Base-by-base conservation (phyloP, 2,329 filamentous ascomycete genomes). In the Penicillium corylophilum region DNA sequence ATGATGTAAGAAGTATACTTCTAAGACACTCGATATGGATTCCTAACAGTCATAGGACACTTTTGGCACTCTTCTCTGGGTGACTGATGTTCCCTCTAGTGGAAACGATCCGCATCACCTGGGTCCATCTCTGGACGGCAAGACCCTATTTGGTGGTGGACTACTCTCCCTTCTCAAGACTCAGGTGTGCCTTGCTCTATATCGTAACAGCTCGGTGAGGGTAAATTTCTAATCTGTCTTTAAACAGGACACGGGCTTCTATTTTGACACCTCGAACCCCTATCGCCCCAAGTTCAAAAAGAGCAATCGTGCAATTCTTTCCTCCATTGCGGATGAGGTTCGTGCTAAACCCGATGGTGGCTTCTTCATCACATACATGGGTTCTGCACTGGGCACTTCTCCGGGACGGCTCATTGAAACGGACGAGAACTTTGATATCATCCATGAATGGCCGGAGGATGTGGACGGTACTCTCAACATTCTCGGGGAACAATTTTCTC, bases 281-380 rank as follows among this genome's bases (percentile, higher is more conserved):
- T 85, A 85, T 64, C 73, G 76, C 13, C 82, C 83, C 23, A 77
- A 74, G 59, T 85, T 84, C 66, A 70, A 74, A 59, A 83, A 85
- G 71, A 82, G 79, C 65, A 83, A 85, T 69, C 76, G 82, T 9
- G 82, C 72, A n/a, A 50, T 84, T 8, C 75, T 85, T 29, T 74
- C 77, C 6, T 84, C 82, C 35, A 84, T 85, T 56, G 77, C 78
- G 0, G 83, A 85, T 64, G 83, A 85, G 71, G 81, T 86, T 60
- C 79, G 81, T 15, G 82, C 82, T 42, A 85, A 85, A 69, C 83
- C 82, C 10, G 82, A 83, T 22, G 82, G 67, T 56, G 80, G 81
- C 0, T 84, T 83, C 69, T 82, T 81, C 64, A 81, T 84, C 59
- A 84, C 82, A 3, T 84, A 83, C 67, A 83, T 84, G 82, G 81